phyloP scores from a whole-genome alignment of 495 filamentous ascomycete species.

The Parathielavia hyrcaniae region DNA sequence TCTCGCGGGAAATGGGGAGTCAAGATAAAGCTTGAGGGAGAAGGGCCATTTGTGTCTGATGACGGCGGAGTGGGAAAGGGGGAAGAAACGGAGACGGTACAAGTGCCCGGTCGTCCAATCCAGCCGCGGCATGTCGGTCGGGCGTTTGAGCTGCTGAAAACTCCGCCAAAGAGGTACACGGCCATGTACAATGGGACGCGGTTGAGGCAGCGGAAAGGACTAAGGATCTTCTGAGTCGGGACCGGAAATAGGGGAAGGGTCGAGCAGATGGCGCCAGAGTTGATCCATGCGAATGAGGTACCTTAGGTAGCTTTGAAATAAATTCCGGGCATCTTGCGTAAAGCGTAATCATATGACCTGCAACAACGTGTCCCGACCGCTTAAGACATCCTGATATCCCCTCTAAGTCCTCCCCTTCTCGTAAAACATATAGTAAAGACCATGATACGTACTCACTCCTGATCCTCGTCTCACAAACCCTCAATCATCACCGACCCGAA shows the following conservation, averaged over 20 bases:
- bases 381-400: not conserved
- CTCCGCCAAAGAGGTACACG: conserved; percentile 1
- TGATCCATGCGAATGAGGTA: no score
- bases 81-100: not conserved
- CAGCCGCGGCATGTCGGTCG: not conserved
- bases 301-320: no score
- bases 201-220: not conserved
- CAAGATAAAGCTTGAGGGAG: not conserved
- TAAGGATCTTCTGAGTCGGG: not conserved
- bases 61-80: not conserved
- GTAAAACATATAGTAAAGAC: no score
- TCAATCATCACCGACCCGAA: conserved; percentile 19
- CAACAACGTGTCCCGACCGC: no score
- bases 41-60: not conserved
- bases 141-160: not conserved
- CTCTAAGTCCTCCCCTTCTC: not conserved
- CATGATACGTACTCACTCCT: no score
- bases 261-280: no score
- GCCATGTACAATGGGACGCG: not conserved
- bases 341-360: no score
- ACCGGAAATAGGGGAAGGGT: not conserved
- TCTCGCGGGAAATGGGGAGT: not conserved
- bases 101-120: not conserved
- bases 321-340: no score
- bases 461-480: not conserved